Evolutionary conservation across 257 asterid species (phyloP).

Genomic region (Solanum sparsipilum): DNA sequence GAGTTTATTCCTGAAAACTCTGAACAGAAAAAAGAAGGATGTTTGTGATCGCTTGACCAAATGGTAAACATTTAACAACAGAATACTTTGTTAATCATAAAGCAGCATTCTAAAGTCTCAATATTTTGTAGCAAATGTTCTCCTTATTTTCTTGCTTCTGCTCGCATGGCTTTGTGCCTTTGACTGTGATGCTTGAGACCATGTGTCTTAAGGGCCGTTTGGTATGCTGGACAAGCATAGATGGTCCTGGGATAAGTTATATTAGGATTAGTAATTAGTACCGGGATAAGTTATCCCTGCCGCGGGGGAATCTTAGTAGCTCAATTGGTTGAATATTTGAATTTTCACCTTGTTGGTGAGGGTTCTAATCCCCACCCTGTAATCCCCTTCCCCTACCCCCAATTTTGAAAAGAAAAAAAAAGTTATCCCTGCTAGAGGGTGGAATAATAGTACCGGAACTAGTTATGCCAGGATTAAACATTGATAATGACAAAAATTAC

Average conservation of each 20-base stretch:
- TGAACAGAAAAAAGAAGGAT: slow-evolving; percentile 58
- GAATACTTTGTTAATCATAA: background rate
- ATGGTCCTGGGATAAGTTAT: background rate
- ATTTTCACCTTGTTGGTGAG: background rate
- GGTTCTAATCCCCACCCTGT: background rate
- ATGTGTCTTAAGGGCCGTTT: background rate
- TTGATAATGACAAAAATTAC: background rate
- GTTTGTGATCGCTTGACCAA: slow-evolving; percentile 45
- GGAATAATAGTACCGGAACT: background rate
- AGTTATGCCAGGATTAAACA: background rate
- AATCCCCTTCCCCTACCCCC: background rate
- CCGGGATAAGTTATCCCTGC: background rate
- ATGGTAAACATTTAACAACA: slow-evolving; percentile 43
- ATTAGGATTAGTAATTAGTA: background rate
- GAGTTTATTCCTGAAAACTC: slow-evolving; percentile 42
- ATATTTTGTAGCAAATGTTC: background rate
- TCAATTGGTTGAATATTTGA: background rate
- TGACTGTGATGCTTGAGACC: background rate
- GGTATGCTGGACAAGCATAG: background rate
- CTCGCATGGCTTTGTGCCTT: background rate
- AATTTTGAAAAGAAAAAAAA: background rate
- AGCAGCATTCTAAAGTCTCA: background rate
- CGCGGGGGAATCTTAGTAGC: background rate
- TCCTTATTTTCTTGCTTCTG: background rate
- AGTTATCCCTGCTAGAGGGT: background rate